Evolutionary conservation across 768 basidiomycete genomes (phyloP).

Genomic region (Rhodotorula diobovata): DNA sequence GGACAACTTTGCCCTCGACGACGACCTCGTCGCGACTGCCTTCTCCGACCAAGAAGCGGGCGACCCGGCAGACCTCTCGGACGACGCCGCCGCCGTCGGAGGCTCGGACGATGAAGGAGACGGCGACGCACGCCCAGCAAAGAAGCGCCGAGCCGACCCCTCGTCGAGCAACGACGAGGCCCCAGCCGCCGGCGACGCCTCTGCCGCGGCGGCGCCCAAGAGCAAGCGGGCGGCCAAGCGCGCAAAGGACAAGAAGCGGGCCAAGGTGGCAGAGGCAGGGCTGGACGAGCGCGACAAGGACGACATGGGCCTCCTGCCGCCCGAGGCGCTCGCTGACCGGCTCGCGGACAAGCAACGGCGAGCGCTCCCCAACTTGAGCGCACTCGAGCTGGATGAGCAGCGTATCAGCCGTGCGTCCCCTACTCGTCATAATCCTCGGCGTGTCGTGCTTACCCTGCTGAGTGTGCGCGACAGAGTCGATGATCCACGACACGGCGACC

Average conservation of each 20-base stretch:
- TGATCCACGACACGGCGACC: slow-evolving; percentile 68
- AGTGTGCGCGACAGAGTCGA: slow-evolving; percentile 56
- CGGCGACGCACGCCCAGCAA: slow-evolving; percentile 45
- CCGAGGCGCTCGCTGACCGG: slow-evolving; percentile 60
- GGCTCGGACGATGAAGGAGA: slow-evolving; percentile 46
- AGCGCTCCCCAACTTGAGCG: slow-evolving; percentile 63
- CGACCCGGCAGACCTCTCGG: slow-evolving; percentile 49
- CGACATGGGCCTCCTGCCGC: slow-evolving; percentile 58
- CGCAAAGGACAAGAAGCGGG: slow-evolving; percentile 55
- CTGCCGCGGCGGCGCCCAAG: slow-evolving; percentile 55
- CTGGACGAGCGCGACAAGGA: slow-evolving; percentile 45
- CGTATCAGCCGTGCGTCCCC: slow-evolving; percentile 66
- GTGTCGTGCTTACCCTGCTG: slow-evolving; percentile 25
- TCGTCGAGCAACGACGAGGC: slow-evolving; percentile 6
- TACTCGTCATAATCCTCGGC: neutral
- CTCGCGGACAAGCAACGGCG: slow-evolving; percentile 64
- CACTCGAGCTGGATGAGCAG: slow-evolving; percentile 73
- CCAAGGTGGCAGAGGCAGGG: slow-evolving; percentile 57
- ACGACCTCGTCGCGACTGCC: slow-evolving; percentile 61
- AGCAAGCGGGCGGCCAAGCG: slow-evolving; percentile 54
- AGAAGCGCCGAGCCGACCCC: slow-evolving; percentile 38
- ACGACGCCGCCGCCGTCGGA: slow-evolving; percentile 37
- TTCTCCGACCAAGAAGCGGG: slow-evolving; percentile 59
- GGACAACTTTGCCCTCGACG: slow-evolving; percentile 54
- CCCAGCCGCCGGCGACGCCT: slow-evolving; percentile 39